A percentile compares a stretch with the other conserved stretches of the same genome.
Evolutionary conservation across 2,329 filamentous ascomycete genomes (phyloP).

Genomic region (Paecilomyces dactylethromorphus): DNA sequence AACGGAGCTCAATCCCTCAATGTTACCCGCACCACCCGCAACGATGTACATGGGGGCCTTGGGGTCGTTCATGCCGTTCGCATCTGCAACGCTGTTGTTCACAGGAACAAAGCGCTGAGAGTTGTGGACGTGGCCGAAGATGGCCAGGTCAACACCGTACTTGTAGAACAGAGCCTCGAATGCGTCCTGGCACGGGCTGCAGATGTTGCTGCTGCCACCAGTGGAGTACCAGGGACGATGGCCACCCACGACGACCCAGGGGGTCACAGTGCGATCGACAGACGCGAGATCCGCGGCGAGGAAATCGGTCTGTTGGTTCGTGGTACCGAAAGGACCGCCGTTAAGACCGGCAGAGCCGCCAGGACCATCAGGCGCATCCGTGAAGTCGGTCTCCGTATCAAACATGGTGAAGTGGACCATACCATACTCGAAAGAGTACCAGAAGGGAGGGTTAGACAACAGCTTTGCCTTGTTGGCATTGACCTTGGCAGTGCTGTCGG

Average conservation of each 20-base stretch:
- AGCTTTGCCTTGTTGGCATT: slow-evolving; percentile 40
- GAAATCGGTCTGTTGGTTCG: slow-evolving; percentile 48
- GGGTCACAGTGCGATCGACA: slow-evolving; percentile 50
- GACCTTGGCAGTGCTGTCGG: slow-evolving; percentile 33
- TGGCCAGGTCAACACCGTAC: slow-evolving; percentile 51
- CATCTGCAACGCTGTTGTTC: slow-evolving; percentile 22
- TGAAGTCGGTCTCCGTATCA: slow-evolving; percentile 53
- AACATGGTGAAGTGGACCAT: slow-evolving; percentile 51
- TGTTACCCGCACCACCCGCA: slow-evolving; percentile 51
- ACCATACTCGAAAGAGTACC: slow-evolving; percentile 57
- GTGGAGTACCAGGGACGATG: slow-evolving; percentile 45
- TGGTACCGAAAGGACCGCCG: slow-evolving; percentile 45
- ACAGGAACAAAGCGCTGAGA: slow-evolving; percentile 46
- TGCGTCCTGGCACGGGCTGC: slow-evolving; percentile 43
- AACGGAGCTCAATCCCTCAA: slow-evolving; percentile 44
- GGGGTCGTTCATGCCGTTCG: slow-evolving; percentile 43
- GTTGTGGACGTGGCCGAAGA: slow-evolving; percentile 56
- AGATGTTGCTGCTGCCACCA: slow-evolving; percentile 25
- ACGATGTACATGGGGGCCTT: slow-evolving; percentile 52
- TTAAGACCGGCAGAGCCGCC: slow-evolving; percentile 38
- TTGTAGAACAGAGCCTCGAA: slow-evolving; percentile 51
- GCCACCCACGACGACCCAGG: slow-evolving; percentile 45
- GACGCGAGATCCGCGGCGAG: slow-evolving; percentile 50
- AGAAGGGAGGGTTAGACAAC: slow-evolving; percentile 49
- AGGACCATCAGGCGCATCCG: slow-evolving; percentile 40